A percentile compares a stretch with the other conserved stretches of the same genome.
phyloP scores from a whole-genome alignment of 2,329 filamentous ascomycete species.

The Trichophyton rubrum region DNA sequence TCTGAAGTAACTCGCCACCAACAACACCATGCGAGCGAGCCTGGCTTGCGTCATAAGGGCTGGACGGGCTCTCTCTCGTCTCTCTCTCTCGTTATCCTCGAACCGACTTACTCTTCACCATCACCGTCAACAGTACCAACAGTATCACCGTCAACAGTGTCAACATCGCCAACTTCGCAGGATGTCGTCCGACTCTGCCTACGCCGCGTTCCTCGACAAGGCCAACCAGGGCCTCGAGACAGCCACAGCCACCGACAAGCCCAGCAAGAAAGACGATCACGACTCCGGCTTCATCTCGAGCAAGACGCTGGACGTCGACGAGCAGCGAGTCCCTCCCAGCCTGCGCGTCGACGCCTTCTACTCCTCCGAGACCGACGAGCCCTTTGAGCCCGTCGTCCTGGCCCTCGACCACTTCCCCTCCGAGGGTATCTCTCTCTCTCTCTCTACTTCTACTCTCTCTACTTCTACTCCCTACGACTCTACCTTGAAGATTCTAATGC shows the following conservation, averaged over 20 bases:
- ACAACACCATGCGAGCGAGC: background rate
- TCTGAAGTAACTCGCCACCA: background rate
- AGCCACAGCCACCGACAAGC: slow-evolving; percentile 4
- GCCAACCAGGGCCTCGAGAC: slow-evolving; percentile 54
- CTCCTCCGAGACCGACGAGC: slow-evolving; percentile 71
- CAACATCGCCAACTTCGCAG: background rate
- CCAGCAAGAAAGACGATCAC: background rate
- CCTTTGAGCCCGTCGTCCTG: slow-evolving; percentile 65
- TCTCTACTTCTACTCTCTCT: background rate
- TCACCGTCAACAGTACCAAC: background rate
- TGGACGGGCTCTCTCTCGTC: background rate
- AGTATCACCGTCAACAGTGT: no score
- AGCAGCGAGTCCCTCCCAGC: slow-evolving; percentile 47
- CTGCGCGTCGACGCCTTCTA: slow-evolving; percentile 55
- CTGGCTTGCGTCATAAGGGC: background rate
- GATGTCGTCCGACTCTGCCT: slow-evolving; percentile 60
- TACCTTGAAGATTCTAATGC: no score
- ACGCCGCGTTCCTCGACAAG: slow-evolving; percentile 74
- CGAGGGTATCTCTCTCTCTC: background rate
- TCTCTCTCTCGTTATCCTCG: no score
- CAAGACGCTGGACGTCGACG: slow-evolving; percentile 19
- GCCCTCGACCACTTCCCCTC: slow-evolving; percentile 33
- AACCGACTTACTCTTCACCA: background rate
- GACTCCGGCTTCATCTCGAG: slow-evolving; percentile 24
- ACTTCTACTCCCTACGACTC: background rate